Percentiles rank a stretch among this genome's conserved stretches.
Evolutionary conservation across 306 rosid species (phyloP).

Genomic region (Acacia melanoxylon): DNA sequence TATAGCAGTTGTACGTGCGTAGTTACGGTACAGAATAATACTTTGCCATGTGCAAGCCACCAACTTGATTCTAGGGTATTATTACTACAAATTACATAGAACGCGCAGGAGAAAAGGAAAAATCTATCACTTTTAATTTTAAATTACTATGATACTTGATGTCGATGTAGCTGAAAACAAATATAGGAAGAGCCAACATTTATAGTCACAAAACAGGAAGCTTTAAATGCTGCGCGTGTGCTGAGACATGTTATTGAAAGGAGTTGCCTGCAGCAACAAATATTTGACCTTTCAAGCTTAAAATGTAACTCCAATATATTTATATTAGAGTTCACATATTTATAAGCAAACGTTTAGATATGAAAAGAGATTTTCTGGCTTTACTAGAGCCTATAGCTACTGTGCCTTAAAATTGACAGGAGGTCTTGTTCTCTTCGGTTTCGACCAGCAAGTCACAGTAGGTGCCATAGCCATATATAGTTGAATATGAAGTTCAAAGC

Average conservation of each 20-base stretch:
- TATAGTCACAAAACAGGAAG: constrained; percentile 8
- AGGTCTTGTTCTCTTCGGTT: constrained; percentile 26
- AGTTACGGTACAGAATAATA: constrained; percentile 1
- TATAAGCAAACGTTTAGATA: constrained; percentile 1
- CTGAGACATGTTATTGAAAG: constrained; percentile 24
- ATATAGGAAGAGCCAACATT: neutral
- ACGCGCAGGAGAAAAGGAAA: neutral
- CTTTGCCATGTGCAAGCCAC: neutral
- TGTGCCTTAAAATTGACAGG: constrained; percentile 31
- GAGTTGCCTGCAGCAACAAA: constrained; percentile 22
- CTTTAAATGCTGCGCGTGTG: constrained; percentile 27
- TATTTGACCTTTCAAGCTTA: constrained; percentile 26
- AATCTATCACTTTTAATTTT: neutral
- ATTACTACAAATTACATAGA: neutral
- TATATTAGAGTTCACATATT: neutral
- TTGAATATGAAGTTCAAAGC: constrained; percentile 6
- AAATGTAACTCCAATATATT: constrained; percentile 22
- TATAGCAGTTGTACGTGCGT: constrained; percentile 1
- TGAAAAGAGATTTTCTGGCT: constrained; percentile 28
- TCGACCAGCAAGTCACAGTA: constrained; percentile 24
- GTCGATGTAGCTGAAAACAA: neutral
- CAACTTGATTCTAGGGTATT: neutral
- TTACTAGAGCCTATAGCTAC: constrained; percentile 15
- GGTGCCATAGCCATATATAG: neutral
- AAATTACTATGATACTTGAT: neutral